These are phyloP conservation scores for Gremmenia infestans DNA, from an alignment of 2,329 filamentous ascomycete species.

Conservation along the genomic window DNA sequence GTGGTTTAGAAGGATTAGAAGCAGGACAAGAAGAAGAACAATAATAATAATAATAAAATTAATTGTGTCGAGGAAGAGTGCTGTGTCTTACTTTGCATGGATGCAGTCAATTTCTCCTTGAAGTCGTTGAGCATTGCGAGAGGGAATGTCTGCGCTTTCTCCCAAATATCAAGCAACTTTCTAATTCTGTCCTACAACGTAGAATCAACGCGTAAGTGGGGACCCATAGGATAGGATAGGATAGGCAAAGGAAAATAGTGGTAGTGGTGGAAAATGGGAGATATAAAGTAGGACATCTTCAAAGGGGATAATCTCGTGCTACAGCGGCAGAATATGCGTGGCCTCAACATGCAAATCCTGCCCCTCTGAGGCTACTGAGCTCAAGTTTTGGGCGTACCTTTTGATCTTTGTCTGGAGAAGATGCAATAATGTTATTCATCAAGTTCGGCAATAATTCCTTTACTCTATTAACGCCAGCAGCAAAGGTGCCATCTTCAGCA, in stretches of 20 bases:
- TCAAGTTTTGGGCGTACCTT: slow-evolving; percentile 67
- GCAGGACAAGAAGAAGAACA: slow-evolving; percentile 11
- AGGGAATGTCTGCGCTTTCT: slow-evolving; percentile 90
- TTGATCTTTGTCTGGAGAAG: slow-evolving; percentile 78
- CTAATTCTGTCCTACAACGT: slow-evolving; percentile 83
- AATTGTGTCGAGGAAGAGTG: slow-evolving; percentile 8
- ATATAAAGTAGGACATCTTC: slow-evolving; percentile 7
- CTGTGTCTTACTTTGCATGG: slow-evolving; percentile 57
- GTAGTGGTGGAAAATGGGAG: not conserved
- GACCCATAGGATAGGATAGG: slow-evolving; percentile 19
- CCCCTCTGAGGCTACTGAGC: slow-evolving; percentile 16
- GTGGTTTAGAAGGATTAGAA: not conserved
- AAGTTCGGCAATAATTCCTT: slow-evolving; percentile 89
- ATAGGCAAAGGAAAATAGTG: not conserved
- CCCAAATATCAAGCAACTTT: slow-evolving; percentile 97
- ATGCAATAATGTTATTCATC: slow-evolving; percentile 91
- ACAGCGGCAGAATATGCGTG: slow-evolving; percentile 15
- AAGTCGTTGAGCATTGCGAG: slow-evolving; percentile 71
- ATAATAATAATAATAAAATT: slow-evolving; percentile 33
- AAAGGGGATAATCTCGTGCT: slow-evolving; percentile 1
- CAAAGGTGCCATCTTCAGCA: slow-evolving; percentile 87
- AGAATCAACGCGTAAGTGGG: slow-evolving; percentile 44
- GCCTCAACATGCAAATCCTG: slow-evolving; percentile 17
- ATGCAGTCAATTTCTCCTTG: slow-evolving; percentile 69
- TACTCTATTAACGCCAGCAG: slow-evolving; percentile 92